Evolutionary conservation across 164 flowering plant genomes (phyloP).

Genomic region (Vitis rupestris): DNA sequence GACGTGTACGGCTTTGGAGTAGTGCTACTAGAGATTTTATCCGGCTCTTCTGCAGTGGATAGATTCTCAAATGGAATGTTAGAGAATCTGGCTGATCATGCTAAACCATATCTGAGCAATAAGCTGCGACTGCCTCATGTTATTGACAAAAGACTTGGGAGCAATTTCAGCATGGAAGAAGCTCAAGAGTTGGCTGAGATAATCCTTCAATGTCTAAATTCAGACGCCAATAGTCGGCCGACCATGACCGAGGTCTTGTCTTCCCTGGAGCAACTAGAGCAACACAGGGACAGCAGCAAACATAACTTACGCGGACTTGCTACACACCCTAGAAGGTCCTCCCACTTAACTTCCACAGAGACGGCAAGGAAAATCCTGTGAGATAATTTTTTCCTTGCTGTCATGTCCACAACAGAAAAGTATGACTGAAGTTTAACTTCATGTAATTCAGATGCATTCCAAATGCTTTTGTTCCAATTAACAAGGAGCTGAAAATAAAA

Average conservation of each 20-base stretch:
- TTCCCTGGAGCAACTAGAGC: slow-evolving; percentile 16
- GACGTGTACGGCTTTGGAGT: slow-evolving; percentile 32
- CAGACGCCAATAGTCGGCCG: slow-evolving; percentile 13
- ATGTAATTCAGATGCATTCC: too few species aligned
- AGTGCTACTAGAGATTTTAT: slow-evolving; percentile 24
- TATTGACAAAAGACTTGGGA: slow-evolving; percentile 13
- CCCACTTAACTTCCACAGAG: too few species aligned
- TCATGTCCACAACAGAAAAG: too few species aligned
- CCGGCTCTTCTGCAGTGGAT: slow-evolving; percentile 12
- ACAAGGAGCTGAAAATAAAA: too few species aligned
- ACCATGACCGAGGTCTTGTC: slow-evolving; percentile 21
- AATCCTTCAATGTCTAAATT: slow-evolving; percentile 18
- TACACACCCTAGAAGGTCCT: too few species aligned
- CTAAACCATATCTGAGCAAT: slow-evolving; percentile 10
- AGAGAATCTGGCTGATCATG: slow-evolving; percentile 13
- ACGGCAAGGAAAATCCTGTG: too few species aligned
- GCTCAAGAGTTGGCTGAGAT: slow-evolving; percentile 18
- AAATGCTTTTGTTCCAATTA: too few species aligned
- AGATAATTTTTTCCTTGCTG: too few species aligned
- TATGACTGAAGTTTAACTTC: too few species aligned
- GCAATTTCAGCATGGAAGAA: slow-evolving; percentile 12
- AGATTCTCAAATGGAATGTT: slow-evolving; percentile 9
- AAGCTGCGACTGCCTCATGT: slow-evolving; percentile 4
- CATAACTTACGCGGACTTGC: not conserved
- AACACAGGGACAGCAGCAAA: not conserved